Conservation (phyloP, 768 basidiomycete species). For the Agaricus subrufescens region DNA sequence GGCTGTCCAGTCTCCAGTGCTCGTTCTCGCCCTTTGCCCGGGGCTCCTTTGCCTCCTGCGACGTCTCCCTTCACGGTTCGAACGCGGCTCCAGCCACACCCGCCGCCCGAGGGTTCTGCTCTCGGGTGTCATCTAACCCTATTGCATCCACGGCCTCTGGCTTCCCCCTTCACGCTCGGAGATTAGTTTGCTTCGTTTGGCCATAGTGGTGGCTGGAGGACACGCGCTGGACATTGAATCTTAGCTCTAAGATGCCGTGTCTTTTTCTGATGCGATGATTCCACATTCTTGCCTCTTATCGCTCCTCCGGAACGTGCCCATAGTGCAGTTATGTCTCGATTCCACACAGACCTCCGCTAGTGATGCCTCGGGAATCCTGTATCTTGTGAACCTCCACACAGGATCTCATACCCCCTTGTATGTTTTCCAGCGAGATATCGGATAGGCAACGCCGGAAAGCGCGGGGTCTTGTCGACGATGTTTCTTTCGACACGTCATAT, state of each 20-base stretch:
- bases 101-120: conserved; percentile 4
- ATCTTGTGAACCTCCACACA: background rate
- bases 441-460: conserved; percentile 5
- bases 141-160: background rate
- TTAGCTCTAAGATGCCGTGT: background rate
- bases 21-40: conserved; percentile 2
- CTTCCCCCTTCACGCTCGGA: background rate
- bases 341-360: conserved; percentile 8
- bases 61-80: conserved; percentile 4
- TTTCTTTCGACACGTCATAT: background rate
- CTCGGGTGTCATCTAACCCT: conserved; percentile 11
- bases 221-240: background rate
- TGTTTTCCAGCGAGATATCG: conserved; percentile 2
- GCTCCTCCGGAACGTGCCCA: conserved; percentile 7
- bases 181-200: background rate
- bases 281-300: background rate
- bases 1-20: background rate
- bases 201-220: conserved; percentile 7
- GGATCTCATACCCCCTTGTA: background rate
- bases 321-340: background rate
- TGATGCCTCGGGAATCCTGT: conserved; percentile 2
- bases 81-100: conserved; percentile 7
- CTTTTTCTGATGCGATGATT: conserved; percentile 1
- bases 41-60: background rate
- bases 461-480: conserved; percentile 5